These are phyloP conservation scores for Colletotrichum sp. DNA, from an alignment of 2,329 filamentous ascomycete genomes.

Conservation along the genomic window DNA sequence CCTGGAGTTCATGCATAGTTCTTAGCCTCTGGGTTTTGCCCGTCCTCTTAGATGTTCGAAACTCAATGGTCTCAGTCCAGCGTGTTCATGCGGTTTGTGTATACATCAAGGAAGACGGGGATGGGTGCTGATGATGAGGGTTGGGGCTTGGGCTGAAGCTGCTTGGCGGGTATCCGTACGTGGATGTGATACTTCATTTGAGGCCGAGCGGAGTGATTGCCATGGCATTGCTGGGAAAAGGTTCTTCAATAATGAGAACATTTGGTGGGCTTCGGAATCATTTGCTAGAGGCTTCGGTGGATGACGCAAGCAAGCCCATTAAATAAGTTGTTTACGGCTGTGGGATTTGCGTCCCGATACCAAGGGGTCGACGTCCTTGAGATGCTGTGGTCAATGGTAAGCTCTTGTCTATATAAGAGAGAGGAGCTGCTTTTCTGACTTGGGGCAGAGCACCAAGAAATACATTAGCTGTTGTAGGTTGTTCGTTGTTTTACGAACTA, in stretches of 20 bases:
- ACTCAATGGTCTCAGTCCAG: rapidly evolving
- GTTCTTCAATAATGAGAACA: no score
- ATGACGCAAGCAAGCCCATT: background rate
- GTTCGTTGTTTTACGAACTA: background rate
- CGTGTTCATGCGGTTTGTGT: rapidly evolving
- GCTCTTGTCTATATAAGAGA: background rate
- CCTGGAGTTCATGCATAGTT: background rate
- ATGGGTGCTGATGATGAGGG: rapidly evolving
- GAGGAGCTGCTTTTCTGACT: background rate
- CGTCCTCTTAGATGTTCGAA: background rate
- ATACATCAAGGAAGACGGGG: background rate
- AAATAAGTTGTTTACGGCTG: rapidly evolving
- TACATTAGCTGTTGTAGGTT: rapidly evolving
- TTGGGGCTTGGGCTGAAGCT: background rate
- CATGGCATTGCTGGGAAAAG: background rate
- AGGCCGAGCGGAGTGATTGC: rapidly evolving
- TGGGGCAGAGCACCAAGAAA: background rate
- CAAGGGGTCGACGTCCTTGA: background rate
- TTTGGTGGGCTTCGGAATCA: no score
- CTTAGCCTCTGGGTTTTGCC: rapidly evolving
- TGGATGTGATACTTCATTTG: background rate
- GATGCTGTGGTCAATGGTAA: background rate
- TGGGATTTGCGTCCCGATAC: background rate
- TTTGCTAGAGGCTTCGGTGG: background rate
- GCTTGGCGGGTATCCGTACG: background rate